Base-by-base conservation (phyloP, 495 filamentous ascomycete genomes). In the Penicillium manginii region DNA sequence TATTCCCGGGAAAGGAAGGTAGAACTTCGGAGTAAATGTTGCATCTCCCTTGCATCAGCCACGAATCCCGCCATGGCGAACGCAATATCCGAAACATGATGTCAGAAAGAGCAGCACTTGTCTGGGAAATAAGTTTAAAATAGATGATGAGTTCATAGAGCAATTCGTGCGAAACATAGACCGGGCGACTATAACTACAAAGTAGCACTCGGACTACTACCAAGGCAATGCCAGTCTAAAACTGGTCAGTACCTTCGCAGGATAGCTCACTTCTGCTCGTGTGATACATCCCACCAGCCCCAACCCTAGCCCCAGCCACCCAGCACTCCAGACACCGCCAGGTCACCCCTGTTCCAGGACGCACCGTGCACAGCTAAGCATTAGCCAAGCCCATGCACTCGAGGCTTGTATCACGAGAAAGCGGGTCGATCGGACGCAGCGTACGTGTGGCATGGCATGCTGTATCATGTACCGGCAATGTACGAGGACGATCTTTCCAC, bases 301-400 rank as follows among this genome's bases (percentile, higher is more conserved):
- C 55, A 47, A 19, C 42, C 32, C 46, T 32, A 26, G 26, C 26
- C 9, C 57, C 40, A 52, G 15, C 12, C 9, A 37, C n/a, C 40
- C 31, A 49, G 18, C 42, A 12, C 45, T 45, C 9, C n/a, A 10
- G 17, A 2, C 45, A 22, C 12, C 26, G 45, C 19, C 45, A 47
- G 22, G 45, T 22, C 15, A 17, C 22, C 63, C 59, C 11, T 53
- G 55, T 50, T 19, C 22, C n/a, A 43, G 0, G 19, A 55, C 10
- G 39, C 46, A 21, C 52, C 56, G 53, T 59, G 57, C 57, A 55
- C 18, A 33, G 56, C 59, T 62, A 65, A 65, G 63, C 63, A 61
- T 62, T 62, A 56, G 62, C 63, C 63, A 65, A 65, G 63, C 8
- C 48, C 43, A 58, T 65, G 63, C 59, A 57, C 26, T 9, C 11